These are phyloP conservation scores for Cyamopsis tetragonoloba DNA, from an alignment of 306 rosid species.

Conservation along the genomic window DNA sequence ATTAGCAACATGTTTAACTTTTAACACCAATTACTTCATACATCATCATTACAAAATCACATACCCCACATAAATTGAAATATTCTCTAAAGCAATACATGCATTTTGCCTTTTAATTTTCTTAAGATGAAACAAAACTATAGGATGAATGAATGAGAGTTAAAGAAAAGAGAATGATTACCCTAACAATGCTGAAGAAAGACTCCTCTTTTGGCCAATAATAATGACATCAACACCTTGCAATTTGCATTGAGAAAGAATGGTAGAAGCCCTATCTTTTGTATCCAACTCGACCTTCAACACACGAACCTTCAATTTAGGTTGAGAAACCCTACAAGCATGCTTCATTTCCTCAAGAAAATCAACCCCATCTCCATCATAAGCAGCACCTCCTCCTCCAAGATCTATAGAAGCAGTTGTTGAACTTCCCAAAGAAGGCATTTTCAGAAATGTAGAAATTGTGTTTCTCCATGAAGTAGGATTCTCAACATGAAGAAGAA, in stretches of 20 bases:
- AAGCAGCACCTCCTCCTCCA: constrained; percentile 33
- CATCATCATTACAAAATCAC: not conserved
- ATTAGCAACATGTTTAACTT: too few species aligned
- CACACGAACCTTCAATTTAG: constrained; percentile 36
- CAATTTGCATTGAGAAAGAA: constrained; percentile 39
- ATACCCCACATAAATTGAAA: not conserved
- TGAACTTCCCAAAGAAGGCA: constrained; percentile 39
- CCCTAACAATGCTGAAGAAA: constrained; percentile 70
- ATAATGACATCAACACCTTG: constrained; percentile 53
- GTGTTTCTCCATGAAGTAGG: constrained; percentile 48
- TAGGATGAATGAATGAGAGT: too few species aligned
- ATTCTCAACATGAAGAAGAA: constrained; percentile 59
- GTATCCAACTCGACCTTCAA: constrained; percentile 42
- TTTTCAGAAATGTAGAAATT: constrained; percentile 44
- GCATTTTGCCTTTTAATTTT: too few species aligned
- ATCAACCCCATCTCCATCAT: constrained; percentile 29
- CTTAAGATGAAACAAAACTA: too few species aligned
- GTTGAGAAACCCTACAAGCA: constrained; percentile 46
- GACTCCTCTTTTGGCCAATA: constrained; percentile 62
- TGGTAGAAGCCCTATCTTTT: constrained; percentile 49
- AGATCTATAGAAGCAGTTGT: constrained; percentile 11
- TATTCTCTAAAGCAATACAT: too few species aligned
- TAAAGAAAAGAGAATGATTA: not conserved
- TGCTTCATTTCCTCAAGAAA: constrained; percentile 68
- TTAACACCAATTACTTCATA: not conserved